Conservation (phyloP, 2,329 filamentous ascomycete genomes). For the Paraphaeosphaeria minitans region DNA sequence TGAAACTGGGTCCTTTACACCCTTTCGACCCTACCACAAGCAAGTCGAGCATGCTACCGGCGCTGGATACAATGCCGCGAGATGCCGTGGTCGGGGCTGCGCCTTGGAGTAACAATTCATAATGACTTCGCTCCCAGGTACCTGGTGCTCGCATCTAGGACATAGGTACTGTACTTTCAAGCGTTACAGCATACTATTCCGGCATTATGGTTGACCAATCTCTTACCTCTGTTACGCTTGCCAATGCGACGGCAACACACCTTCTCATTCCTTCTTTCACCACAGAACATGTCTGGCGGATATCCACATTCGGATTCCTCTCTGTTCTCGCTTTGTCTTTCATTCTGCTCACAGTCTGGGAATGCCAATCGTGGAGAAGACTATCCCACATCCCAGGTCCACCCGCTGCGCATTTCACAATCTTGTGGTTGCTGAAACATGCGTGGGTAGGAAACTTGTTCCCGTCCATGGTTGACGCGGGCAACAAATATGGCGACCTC, state of each 20-base stretch:
- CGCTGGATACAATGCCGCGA: background rate
- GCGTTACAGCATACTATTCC: background rate
- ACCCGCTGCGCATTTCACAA: background rate
- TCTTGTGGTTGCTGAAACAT: conserved; percentile 4
- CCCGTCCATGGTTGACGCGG: conserved; percentile 1
- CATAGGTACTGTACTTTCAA: background rate
- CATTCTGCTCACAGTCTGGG: background rate
- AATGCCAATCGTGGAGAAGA: conserved; percentile 1
- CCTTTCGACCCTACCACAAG: background rate
- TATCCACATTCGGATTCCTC: background rate
- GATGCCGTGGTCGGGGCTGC: background rate
- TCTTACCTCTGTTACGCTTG: background rate
- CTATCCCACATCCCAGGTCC: background rate
- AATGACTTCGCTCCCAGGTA: background rate
- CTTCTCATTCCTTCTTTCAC: background rate
- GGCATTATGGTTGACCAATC: conserved; percentile 1
- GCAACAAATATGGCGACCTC: background rate
- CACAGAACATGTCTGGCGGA: background rate
- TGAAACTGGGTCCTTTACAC: background rate
- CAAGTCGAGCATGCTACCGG: background rate
- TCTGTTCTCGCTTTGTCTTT: background rate
- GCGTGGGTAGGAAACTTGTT: conserved; percentile 1
- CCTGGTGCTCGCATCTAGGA: background rate
- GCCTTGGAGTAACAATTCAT: background rate
- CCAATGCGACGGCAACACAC: background rate